A percentile compares a stretch with the other conserved stretches of the same genome.
These are phyloP conservation scores for Kuraishia capsulata DNA, from an alignment of 805 yeast species.

Conservation along the genomic window DNA sequence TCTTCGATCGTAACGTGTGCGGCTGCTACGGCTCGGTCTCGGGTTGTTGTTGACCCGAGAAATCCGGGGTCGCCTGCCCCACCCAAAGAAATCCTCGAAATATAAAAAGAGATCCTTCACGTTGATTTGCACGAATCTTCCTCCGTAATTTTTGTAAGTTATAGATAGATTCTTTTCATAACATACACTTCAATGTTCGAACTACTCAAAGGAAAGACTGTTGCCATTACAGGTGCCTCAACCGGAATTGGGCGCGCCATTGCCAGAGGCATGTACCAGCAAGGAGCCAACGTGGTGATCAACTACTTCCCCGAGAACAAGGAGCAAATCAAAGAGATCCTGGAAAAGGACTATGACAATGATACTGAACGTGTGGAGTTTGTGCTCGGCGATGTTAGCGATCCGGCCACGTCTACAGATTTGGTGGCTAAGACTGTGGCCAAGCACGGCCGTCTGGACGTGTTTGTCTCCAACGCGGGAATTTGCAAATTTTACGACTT, in stretches of 20 bases:
- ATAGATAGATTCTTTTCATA: background rate
- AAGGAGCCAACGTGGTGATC: conserved; percentile 32
- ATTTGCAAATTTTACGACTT: conserved; percentile 32
- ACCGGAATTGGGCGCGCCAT: conserved; percentile 38
- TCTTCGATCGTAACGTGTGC: background rate
- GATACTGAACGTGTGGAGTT: conserved; percentile 18
- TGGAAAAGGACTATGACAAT: conserved; percentile 16
- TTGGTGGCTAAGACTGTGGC: conserved; percentile 23
- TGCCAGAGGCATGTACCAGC: conserved; percentile 29
- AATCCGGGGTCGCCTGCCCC: background rate
- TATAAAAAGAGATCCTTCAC: no score
- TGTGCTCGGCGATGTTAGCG: conserved; percentile 34
- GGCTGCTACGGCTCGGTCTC: background rate
- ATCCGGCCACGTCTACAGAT: conserved; percentile 25
- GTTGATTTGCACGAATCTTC: no score
- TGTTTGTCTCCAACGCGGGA: conserved; percentile 38
- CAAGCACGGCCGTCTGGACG: conserved; percentile 28
- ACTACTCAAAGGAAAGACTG: conserved; percentile 21
- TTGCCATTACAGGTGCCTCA: conserved; percentile 34
- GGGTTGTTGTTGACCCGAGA: background rate
- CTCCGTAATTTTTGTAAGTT: no score
- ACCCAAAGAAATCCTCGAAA: background rate
- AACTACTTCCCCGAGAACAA: conserved; percentile 20
- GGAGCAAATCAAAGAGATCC: conserved; percentile 11
- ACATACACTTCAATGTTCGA: conserved; percentile 8